These are phyloP conservation scores for Halophytophthora batemanensis DNA, from an alignment of 352 stramenopile genomes.

Conservation along the genomic window DNA sequence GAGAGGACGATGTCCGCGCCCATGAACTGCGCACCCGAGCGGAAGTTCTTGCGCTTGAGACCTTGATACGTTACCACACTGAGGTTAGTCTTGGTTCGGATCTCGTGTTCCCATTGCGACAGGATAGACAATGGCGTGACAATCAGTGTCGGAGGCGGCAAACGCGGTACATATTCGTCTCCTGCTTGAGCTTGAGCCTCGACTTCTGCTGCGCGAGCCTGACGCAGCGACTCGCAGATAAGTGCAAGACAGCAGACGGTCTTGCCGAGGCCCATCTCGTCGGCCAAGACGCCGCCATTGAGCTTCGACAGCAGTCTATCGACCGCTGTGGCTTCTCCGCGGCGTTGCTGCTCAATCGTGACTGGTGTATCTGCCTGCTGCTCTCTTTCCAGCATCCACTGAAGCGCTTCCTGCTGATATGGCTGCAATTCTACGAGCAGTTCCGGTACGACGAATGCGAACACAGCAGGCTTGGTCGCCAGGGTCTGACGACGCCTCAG, in stretches of 20 bases:
- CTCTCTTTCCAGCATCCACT: slow-evolving; percentile 87
- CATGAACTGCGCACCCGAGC: slow-evolving; percentile 71
- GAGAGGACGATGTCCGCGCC: slow-evolving; percentile 75
- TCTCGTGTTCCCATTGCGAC: slow-evolving; percentile 81
- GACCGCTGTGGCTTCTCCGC: slow-evolving; percentile 24
- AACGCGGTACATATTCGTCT: slow-evolving; percentile 25
- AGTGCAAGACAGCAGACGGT: slow-evolving; percentile 88
- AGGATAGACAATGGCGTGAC: slow-evolving; percentile 84
- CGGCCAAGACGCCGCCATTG: slow-evolving; percentile 78
- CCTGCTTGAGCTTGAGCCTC: slow-evolving; percentile 17
- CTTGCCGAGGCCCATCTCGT: slow-evolving; percentile 90
- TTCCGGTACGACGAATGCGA: slow-evolving; percentile 45
- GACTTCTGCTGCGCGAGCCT: slow-evolving; percentile 31
- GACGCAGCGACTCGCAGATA: slow-evolving; percentile 62
- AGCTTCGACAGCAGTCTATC: slow-evolving; percentile 40
- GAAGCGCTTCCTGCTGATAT: slow-evolving; percentile 85
- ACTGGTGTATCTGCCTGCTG: slow-evolving; percentile 16
- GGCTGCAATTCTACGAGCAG: slow-evolving; percentile 56
- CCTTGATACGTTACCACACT: slow-evolving; percentile 78
- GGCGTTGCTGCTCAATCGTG: slow-evolving; percentile 30
- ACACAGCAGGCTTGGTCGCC: slow-evolving; percentile 33
- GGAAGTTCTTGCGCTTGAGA: slow-evolving; percentile 54
- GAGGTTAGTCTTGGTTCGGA: slow-evolving; percentile 74
- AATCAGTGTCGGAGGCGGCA: slow-evolving; percentile 67
- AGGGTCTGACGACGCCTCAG: slow-evolving; percentile 41